phyloP scores from a whole-genome alignment of 1,284 basidiomycete genomes.

The Cryptococcus sp. region DNA sequence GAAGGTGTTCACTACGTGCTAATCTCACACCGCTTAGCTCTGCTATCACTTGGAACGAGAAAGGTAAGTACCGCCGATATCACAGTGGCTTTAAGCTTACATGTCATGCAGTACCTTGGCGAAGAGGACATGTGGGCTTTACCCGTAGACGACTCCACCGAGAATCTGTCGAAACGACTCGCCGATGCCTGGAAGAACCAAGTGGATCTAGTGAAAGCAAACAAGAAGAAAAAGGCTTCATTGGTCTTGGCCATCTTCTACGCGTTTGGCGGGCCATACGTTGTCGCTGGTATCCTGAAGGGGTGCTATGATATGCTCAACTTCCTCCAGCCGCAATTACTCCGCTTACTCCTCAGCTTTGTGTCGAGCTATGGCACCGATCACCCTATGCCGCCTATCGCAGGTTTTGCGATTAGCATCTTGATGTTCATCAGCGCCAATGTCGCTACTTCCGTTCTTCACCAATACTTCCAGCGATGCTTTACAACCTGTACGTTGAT shows the following conservation, averaged over 20 bases:
- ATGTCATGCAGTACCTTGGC: constrained; percentile 59
- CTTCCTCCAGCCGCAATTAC: constrained; percentile 86
- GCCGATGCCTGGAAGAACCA: constrained; percentile 54
- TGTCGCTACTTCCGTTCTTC: constrained; percentile 76
- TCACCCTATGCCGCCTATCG: constrained; percentile 39
- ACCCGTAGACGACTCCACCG: constrained; percentile 68
- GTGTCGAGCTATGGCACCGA: constrained; percentile 66
- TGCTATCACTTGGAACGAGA: constrained; percentile 43
- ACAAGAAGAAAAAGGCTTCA: constrained; percentile 66
- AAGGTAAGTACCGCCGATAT: constrained; percentile 17
- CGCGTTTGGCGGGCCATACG: constrained; percentile 78
- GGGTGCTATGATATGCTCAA: constrained; percentile 73
- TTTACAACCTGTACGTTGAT: constrained; percentile 57
- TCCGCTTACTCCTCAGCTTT: constrained; percentile 76
- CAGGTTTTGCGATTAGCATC: constrained; percentile 74
- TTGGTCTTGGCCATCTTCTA: constrained; percentile 71
- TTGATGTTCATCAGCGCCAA: constrained; percentile 79
- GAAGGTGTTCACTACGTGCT: neutral
- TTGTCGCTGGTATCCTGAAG: constrained; percentile 69
- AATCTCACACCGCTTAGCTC: constrained; percentile 9
- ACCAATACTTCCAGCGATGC: constrained; percentile 67
- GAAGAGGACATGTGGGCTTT: constrained; percentile 75
- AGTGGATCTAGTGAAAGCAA: constrained; percentile 45
- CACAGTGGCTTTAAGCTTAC: constrained; percentile 13
- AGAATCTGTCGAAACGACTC: constrained; percentile 68